Evolutionary conservation across 345 rosid species (phyloP).

Genomic region (Adansonia digitata): DNA sequence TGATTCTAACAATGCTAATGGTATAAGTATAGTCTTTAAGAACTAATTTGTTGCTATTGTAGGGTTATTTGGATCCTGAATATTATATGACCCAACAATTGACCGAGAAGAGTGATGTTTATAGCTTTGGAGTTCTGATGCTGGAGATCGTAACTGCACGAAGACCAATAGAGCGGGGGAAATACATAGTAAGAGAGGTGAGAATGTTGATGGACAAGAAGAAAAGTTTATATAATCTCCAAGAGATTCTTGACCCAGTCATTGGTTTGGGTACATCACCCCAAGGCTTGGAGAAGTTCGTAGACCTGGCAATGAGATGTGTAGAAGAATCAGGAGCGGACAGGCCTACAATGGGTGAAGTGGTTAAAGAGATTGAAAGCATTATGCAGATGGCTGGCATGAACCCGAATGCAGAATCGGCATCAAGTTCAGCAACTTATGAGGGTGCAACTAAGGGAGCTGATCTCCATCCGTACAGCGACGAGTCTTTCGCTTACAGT

Average conservation of each 20-base stretch:
- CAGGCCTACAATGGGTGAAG: conserved; percentile 77
- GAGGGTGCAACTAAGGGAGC: conserved; percentile 1
- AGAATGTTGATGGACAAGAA: conserved; percentile 50
- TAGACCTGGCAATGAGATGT: conserved; percentile 60
- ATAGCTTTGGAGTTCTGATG: conserved; percentile 85
- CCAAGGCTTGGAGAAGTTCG: conserved; percentile 55
- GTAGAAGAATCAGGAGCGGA: conserved; percentile 52
- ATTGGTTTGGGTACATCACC: conserved; percentile 42
- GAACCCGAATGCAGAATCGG: conserved; percentile 51
- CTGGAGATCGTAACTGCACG: conserved; percentile 66
- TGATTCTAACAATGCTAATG: neutral
- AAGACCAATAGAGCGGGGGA: conserved; percentile 76
- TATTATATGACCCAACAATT: conserved; percentile 89
- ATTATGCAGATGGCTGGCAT: conserved; percentile 59
- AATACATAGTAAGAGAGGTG: conserved; percentile 78
- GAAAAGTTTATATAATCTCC: conserved; percentile 52
- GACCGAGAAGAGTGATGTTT: conserved; percentile 93
- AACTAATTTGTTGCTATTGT: neutral
- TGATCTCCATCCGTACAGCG: conserved; percentile 1
- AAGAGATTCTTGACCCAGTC: conserved; percentile 55
- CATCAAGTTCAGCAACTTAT: conserved; percentile 34
- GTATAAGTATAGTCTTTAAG: neutral
- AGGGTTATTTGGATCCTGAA: conserved; percentile 16
- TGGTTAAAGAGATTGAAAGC: conserved; percentile 65
- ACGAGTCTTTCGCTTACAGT: conserved; percentile 6